A percentile compares a stretch with the other conserved stretches of the same genome.
phyloP scores from a whole-genome alignment of 176 grass and related monocot genomes.

The Oryza brachyantha region DNA sequence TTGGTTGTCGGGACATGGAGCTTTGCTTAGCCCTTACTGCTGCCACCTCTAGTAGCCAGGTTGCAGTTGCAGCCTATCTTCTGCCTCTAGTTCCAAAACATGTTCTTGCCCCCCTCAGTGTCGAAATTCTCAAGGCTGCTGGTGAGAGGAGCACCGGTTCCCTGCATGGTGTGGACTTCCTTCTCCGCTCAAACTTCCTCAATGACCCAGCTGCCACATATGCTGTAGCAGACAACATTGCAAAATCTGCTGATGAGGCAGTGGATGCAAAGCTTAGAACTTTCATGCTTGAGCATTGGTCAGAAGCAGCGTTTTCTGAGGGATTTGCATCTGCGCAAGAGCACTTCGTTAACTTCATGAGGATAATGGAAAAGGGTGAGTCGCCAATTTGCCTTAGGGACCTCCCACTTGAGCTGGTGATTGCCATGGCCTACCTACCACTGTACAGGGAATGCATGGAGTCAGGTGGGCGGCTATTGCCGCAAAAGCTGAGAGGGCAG shows the following conservation, averaged over 20 bases:
- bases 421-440: conserved; percentile 80
- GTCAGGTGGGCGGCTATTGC: conserved; percentile 58
- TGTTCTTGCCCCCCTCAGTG: conserved; percentile 76
- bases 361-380: conserved; percentile 68
- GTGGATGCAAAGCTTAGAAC: conserved; percentile 64
- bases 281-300: conserved; percentile 82
- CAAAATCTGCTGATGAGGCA: conserved; percentile 55
- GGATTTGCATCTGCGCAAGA: conserved; percentile 51
- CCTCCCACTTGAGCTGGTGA: conserved; percentile 66
- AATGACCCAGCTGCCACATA: conserved; percentile 73
- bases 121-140: conserved; percentile 93
- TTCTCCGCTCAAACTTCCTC: conserved; percentile 78
- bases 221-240: conserved; percentile 79
- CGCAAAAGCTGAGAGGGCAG: conserved; percentile 89
- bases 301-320: conserved; percentile 60
- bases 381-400: conserved; percentile 56
- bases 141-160: conserved; percentile 81
- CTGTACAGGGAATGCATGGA: conserved; percentile 76
- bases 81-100: conserved; percentile 76
- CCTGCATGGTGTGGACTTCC: conserved; percentile 77
- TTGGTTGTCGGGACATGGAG: conserved; percentile 91
- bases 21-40: conserved; percentile 88
- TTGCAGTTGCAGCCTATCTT: conserved; percentile 63
- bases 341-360: conserved; percentile 73
- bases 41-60: conserved; percentile 72